Percentiles rank a stretch among this genome's conserved stretches.
Evolutionary conservation across 2,329 filamentous ascomycete genomes (phyloP).

Genomic region (Venturia nashicola): DNA sequence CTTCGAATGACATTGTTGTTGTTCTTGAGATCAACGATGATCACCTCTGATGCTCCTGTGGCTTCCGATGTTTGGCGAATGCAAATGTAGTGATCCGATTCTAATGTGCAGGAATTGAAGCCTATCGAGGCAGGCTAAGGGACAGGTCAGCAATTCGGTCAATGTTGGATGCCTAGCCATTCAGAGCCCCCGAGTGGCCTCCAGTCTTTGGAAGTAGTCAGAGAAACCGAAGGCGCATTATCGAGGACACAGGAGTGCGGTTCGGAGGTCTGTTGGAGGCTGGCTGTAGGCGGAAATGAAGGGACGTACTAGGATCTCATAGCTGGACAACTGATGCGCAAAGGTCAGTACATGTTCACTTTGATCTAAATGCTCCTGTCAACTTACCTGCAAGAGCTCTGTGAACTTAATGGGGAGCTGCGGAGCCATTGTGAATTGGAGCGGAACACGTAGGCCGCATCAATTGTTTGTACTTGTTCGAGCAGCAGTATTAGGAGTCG

Average conservation of each 20-base stretch:
- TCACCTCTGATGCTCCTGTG: constrained; percentile 75
- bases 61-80: constrained; percentile 88
- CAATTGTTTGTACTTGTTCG: constrained; percentile 1
- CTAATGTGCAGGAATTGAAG: constrained; percentile 88
- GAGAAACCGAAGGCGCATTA: neutral
- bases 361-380: neutral
- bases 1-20: constrained; percentile 88
- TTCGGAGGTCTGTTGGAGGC: neutral
- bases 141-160: constrained; percentile 12
- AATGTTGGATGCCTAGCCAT: constrained; percentile 2
- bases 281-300: neutral
- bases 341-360: constrained; percentile 19
- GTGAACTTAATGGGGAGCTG: constrained; percentile 79
- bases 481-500: constrained; percentile 1
- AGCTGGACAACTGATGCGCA: constrained; percentile 28
- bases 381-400: constrained; percentile 66
- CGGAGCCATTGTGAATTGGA: constrained; percentile 42
- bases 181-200: neutral
- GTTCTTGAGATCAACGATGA: constrained; percentile 97
- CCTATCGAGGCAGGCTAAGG: constrained; percentile 57
- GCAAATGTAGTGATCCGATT: constrained; percentile 94
- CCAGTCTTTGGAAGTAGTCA: neutral
- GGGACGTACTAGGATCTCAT: constrained; percentile 32
- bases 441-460: constrained; percentile 1
- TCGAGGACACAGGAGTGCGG: neutral